Base-by-base conservation (phyloP, 2,329 filamentous ascomycete species). In the Didymella segeticola region DNA sequence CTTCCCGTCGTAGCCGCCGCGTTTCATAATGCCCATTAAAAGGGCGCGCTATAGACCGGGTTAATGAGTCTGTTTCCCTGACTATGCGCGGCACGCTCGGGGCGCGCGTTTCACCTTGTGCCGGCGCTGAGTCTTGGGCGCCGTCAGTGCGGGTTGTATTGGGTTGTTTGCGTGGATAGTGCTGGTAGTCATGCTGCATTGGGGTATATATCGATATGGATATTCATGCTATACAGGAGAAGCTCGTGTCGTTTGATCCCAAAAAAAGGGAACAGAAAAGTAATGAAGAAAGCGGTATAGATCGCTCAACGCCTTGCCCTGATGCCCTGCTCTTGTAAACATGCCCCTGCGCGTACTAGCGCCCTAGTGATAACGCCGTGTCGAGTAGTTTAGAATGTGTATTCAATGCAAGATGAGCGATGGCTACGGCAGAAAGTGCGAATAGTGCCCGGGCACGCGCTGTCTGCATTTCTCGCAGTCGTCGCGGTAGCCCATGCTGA, bases 401-500 rank as follows among this genome's bases (percentile, higher is more conserved):
- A n/a, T n/a, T n/a, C n/a, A n/a, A n/a, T n/a, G n/a, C n/a, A n/a
- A n/a, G n/a, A n/a, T n/a, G n/a, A n/a, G n/a, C n/a, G n/a, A n/a
- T n/a, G 19, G n/a, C 23, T 20, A 37, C 22, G 71, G 61, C 15
- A 78, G 55, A 53, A 80, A 80, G 59, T 81, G 79, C 50, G 78
- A 78, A 69, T 80, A 80, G 53, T 82, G 79, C 1, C 79, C 79
- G 1, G 79, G 79, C n/a, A 81, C 76, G 47, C 74, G 66, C 56
- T 72, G 67, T 47, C 72, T 69, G 59, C 79, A 82, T 63, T 80
- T 81, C 39, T 80, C 77, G 59, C 79, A 82, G 56, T 82, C 79
- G 10, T 79, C 74, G 23, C 79, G 68, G 57, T 77, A 82, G 12
- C 79, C 79, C 75, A 82, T 80, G 56, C 75, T 76, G 51, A 80